Base-by-base conservation (phyloP, 805 yeast genomes). In the Wickerhamia fluorescens region DNA sequence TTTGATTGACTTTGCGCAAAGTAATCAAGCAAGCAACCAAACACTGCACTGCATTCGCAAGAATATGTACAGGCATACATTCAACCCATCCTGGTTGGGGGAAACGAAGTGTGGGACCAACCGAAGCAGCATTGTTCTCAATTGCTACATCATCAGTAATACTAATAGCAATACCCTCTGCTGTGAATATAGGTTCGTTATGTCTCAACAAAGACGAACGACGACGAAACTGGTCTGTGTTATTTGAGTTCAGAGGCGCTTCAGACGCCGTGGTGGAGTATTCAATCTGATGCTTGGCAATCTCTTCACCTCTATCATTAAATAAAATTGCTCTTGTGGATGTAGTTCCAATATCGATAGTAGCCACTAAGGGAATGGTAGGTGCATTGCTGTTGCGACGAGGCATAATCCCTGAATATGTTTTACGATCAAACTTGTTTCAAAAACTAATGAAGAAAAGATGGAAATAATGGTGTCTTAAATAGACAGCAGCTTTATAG, bases 21-120 rank as follows among this genome's bases (percentile, higher is more conserved):
- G 75, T 61, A 24, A 70, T 61, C 41, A 78, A 56, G 45, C 82
- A 74, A 14, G 76, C 75, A 25, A 77, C 77, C 20, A 88, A 61
- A 62, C 96, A 88, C 48, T 78, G 81, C 22, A 78, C 68, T 16
- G 87, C 88, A 45, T 86, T 80, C 38, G 79, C 80, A 41, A 86
- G 66, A 25, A 88, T 76, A 53, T 80, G 87, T 29, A 72, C 71
- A 7, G 96, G 96, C 64, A 82, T 81, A 57, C 92, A 87, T 60
- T 88, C 96, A 20, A 86, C 92, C 96, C 96, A 87, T 18, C 94
- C 92, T 2, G 89, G 87, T 39, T 74, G 71, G 3, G 92, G 89
- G 52, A 78, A 81, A 35, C 75, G 57, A 30, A 81, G 59, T n/a
- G 92, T 81, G 28, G 88, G 87, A 19, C 75, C 77, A 15, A 58